Evolutionary conservation across 306 rosid species (phyloP).

Genomic region (Vicia sativa): DNA sequence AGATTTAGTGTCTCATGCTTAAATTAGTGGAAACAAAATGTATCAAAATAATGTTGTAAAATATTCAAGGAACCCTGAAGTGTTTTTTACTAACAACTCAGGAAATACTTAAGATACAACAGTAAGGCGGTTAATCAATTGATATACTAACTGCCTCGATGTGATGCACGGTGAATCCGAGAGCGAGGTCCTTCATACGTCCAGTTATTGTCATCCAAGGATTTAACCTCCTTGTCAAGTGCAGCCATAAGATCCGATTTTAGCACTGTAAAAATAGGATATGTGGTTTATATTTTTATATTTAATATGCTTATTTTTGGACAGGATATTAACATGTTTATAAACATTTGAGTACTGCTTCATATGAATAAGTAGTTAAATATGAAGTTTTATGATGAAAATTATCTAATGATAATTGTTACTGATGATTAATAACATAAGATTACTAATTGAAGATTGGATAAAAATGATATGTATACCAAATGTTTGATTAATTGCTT

Average conservation of each 20-base stretch:
- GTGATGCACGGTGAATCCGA: conserved; percentile 72
- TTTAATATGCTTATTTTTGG: no score
- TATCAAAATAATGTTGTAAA: conserved; percentile 9
- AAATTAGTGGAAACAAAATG: conserved; percentile 19
- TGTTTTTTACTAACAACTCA: not conserved
- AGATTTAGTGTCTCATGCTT: conserved; percentile 1
- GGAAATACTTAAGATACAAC: conserved; percentile 15
- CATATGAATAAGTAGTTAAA: no score
- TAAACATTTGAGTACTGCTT: no score
- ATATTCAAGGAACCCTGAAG: not conserved
- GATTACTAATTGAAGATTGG: no score
- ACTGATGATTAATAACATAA: no score
- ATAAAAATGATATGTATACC: no score
- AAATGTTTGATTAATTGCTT: no score
- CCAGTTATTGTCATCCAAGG: conserved; percentile 88
- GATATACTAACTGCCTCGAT: conserved; percentile 56
- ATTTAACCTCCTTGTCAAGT: conserved; percentile 83
- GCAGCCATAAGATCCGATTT: conserved; percentile 80
- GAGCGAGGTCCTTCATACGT: conserved; percentile 96
- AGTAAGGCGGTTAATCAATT: conserved; percentile 13
- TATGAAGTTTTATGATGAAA: no score
- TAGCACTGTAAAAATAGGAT: conserved; percentile 53
- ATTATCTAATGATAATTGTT: no score
- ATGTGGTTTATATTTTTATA: no score
- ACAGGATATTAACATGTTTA: no score